These are phyloP conservation scores for Hymenoscyphus fraxineus DNA, from an alignment of 2,329 filamentous ascomycete species.

Conservation along the genomic window DNA sequence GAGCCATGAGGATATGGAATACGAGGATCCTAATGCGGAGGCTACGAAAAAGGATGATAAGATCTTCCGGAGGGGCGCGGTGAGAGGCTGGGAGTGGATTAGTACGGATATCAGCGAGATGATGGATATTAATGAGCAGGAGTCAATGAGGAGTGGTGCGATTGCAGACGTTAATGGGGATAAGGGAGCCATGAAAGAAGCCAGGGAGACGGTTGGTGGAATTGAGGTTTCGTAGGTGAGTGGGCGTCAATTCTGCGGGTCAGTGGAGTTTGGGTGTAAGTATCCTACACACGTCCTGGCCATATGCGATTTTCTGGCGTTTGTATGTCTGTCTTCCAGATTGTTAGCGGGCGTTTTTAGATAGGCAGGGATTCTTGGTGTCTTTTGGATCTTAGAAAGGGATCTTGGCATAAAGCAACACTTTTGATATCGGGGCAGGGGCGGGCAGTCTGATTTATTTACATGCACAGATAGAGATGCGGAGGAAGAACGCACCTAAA, in stretches of 20 bases:
- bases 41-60: constrained; percentile 24
- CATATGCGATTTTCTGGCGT: background rate
- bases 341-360: no score
- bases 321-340: no score
- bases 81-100: constrained; percentile 33
- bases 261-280: background rate
- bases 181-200: background rate
- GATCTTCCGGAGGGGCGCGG: constrained; percentile 26
- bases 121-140: constrained; percentile 21
- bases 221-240: background rate
- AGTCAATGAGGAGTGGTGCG: constrained; percentile 12
- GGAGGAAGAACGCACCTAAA: no score
- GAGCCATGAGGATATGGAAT: constrained; percentile 38
- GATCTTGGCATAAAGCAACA: no score
- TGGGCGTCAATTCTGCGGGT: background rate
- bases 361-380: no score
- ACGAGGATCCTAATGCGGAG: constrained; percentile 15
- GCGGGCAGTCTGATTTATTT: no score
- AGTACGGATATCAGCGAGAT: constrained; percentile 23
- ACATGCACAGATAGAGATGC: no score
- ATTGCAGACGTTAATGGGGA: constrained; percentile 8
- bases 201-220: background rate
- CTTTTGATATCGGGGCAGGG: no score
- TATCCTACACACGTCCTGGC: background rate
- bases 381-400: no score